Evolutionary conservation across 164 flowering plant species (phyloP), one percentile per base, ranked within the genome.

Genomic region (grape (Vitis vinifera)): DNA sequence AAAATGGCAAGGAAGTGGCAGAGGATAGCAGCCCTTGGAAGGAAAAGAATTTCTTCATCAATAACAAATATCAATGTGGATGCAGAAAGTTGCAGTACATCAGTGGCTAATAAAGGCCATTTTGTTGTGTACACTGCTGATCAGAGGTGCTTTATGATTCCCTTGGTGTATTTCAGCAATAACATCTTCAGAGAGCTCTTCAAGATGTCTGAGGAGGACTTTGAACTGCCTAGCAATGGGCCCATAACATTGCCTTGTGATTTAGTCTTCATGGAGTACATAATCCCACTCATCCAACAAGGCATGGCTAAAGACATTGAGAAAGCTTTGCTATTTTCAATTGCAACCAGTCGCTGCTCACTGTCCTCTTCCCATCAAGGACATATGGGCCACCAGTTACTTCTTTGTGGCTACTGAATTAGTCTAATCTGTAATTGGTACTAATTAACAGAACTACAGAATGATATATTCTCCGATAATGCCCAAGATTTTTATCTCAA

Each of bases 201-300:
- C 48, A 62, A 31, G n/a, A 27, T 71, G 51, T 51, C 75, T 29
- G 79, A 64, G 56, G 23, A 19, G 23, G 23, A 19, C 23, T 76
- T 72, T 68, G 76, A 76, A 15, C 16, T 76, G 10, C 67, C 76
- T 11, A 27, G 76, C 15, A 15, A 65, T 12, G 70, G 66, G 6
- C 79, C 79, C 48, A 56, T 72, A 57, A 76, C 58, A 16, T 50
- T 76, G 67, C 79, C 76, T 4, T 76, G 75, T 23, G 70, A 76
- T 65, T 64, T 66, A 10, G 51, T 6, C 2, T 37, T 64, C 44
- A 51, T 72, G 72, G 44, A 72, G 7, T 72, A 71, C 44, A 51
- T 59, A 6, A 15, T 75, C 11, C n/a, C 70, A 13, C 8, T 67
- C 53, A 37, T 73, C 29, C 53, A 59, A 59, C 0, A 13, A 13